Conservation (phyloP, 2,329 filamentous ascomycete genomes). For the Ceratocystiopsis minuta region DNA sequence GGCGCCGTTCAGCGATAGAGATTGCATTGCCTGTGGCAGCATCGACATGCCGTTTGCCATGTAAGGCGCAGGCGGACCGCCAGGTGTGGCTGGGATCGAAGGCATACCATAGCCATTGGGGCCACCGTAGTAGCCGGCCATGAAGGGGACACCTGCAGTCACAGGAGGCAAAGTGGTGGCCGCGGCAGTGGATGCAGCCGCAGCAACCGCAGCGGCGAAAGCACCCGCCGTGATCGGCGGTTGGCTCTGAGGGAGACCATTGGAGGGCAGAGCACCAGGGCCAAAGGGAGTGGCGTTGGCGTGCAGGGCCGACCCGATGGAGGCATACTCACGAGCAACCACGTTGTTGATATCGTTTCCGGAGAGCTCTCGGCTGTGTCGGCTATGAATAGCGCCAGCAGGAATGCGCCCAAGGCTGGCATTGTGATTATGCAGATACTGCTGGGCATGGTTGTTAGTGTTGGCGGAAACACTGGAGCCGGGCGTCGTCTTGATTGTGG, state of each 20-base stretch:
- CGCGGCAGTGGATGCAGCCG: constrained; percentile 9
- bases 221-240: constrained; percentile 10
- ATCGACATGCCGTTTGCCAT: constrained; percentile 32
- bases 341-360: constrained; percentile 21
- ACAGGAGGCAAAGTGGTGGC: constrained; percentile 4
- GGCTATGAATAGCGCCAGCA: constrained; percentile 42
- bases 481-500: constrained; percentile 58
- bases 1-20: constrained; percentile 35
- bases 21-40: constrained; percentile 50
- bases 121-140: constrained; percentile 14
- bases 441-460: constrained; percentile 41
- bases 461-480: constrained; percentile 26
- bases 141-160: constrained; percentile 12
- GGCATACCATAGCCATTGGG: constrained; percentile 7
- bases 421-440: constrained; percentile 60
- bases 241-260: constrained; percentile 8
- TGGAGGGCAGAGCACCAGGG: constrained; percentile 31
- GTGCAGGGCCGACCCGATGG: constrained; percentile 57
- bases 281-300: constrained; percentile 66
- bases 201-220: constrained; percentile 13
- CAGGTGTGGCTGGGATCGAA: constrained; percentile 1
- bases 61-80: constrained; percentile 16
- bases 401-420: constrained; percentile 68
- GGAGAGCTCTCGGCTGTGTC: constrained; percentile 58
- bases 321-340: constrained; percentile 32